phyloP scores from a whole-genome alignment of 495 filamentous ascomycete species.

The Parachaetomium inaequale region DNA sequence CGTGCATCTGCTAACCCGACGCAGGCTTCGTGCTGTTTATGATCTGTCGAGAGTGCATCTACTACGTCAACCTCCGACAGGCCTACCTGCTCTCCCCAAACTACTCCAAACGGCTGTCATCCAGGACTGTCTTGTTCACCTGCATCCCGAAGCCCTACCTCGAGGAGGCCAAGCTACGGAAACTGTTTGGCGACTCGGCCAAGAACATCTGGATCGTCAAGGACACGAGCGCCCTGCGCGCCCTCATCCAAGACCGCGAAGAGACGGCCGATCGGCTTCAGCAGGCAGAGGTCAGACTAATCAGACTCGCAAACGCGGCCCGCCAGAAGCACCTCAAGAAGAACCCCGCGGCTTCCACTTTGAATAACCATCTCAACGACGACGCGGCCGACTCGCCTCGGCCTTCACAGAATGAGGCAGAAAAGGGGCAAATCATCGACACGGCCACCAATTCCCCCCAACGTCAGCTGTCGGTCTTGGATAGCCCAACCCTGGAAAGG shows the following conservation, averaged over 20 bases:
- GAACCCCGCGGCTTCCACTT: slow-evolving; percentile 36
- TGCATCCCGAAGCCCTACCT: slow-evolving; percentile 60
- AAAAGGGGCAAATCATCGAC: slow-evolving; percentile 23
- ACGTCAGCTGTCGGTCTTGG: slow-evolving; percentile 21
- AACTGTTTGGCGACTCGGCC: slow-evolving; percentile 58
- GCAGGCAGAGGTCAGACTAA: slow-evolving; percentile 61
- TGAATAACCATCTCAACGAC: slow-evolving; percentile 8
- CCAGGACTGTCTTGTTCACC: slow-evolving; percentile 66
- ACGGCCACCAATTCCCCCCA: slow-evolving; percentile 19
- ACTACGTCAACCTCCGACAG: slow-evolving; percentile 65
- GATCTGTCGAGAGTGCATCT: slow-evolving; percentile 63
- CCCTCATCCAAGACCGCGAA: slow-evolving; percentile 58
- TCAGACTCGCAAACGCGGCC: slow-evolving; percentile 56
- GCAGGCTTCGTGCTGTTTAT: slow-evolving; percentile 63
- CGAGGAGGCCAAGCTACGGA: slow-evolving; percentile 52
- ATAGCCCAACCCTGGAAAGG: slow-evolving; percentile 19
- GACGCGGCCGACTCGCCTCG: not conserved
- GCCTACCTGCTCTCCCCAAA: slow-evolving; percentile 67
- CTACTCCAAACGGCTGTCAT: slow-evolving; percentile 62
- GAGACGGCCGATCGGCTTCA: slow-evolving; percentile 59
- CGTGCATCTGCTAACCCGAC: not conserved
- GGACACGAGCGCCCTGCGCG: slow-evolving; percentile 53
- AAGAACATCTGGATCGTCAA: slow-evolving; percentile 60
- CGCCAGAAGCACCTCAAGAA: slow-evolving; percentile 47
- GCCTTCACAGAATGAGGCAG: slow-evolving; percentile 17